phyloP scores from a whole-genome alignment of 2,329 filamentous ascomycete species.

The Proliferodiscus dingleyae region DNA sequence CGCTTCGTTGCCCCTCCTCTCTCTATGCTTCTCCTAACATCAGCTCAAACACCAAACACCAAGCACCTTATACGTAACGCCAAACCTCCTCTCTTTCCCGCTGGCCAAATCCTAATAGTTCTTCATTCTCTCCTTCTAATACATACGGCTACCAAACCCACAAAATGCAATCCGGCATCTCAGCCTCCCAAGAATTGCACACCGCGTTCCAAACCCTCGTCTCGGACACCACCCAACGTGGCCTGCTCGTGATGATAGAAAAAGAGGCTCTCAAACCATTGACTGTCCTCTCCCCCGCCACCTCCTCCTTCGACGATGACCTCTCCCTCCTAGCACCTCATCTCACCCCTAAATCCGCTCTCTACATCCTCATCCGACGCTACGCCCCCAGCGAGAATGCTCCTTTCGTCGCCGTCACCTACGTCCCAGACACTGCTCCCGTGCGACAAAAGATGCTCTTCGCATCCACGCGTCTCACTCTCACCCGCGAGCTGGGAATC shows the following conservation, averaged over 20 bases:
- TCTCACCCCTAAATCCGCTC: constrained; percentile 60
- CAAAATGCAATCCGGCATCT: constrained; percentile 64
- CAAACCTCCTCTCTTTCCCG: constrained; percentile 3
- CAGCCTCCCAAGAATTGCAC: constrained; percentile 74
- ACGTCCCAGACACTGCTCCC: constrained; percentile 72
- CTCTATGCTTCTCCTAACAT: no score
- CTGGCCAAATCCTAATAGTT: background rate
- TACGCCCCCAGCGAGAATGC: constrained; percentile 46
- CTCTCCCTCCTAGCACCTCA: constrained; percentile 57
- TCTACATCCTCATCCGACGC: constrained; percentile 72
- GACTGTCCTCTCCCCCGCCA: constrained; percentile 47
- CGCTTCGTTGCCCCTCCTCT: background rate
- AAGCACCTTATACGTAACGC: no score
- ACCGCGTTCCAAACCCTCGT: constrained; percentile 68
- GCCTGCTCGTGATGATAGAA: constrained; percentile 65
- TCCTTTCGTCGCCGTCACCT: constrained; percentile 64
- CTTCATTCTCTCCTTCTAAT: background rate
- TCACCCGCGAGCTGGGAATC: constrained; percentile 70
- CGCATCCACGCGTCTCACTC: constrained; percentile 68
- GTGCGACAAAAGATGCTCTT: constrained; percentile 87
- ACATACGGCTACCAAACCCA: background rate
- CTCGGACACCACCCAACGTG: constrained; percentile 56
- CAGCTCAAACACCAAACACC: background rate
- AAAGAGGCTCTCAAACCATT: constrained; percentile 63
- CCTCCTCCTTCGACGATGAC: constrained; percentile 58